Base-by-base conservation (phyloP, 305 asterid genomes). In the Rubia tinctorum region DNA sequence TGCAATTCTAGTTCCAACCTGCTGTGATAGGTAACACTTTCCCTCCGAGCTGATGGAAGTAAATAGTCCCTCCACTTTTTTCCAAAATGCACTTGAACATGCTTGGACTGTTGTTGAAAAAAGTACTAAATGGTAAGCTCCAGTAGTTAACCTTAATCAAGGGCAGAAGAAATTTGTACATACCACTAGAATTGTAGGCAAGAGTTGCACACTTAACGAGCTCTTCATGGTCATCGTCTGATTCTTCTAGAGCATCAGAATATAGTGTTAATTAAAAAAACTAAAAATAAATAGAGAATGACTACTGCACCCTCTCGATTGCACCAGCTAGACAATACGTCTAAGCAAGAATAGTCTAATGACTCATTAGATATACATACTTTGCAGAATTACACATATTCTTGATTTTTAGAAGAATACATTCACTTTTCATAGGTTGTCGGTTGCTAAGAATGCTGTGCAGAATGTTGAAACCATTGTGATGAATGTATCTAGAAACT, bases 191-290 rank as follows among this genome's bases (percentile, higher is more conserved):
- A 75, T 76, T 88, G 82, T 83, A 84, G 72, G 97, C 93, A 74
- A 79, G 81, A 68, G 83, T 91, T 63, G 98, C 98, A 71, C 96
- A 95, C 64, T 85, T 74, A 75, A 84, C 53, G 79, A 92, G 91
- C 82, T 95, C 99, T 69, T 95, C 99, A 11, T 85, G 93, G 68
- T 91, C 98, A 69, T 94, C 99, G 53, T 92, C 98, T 60, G 91
- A 86, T 81, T 95, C 97, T 82, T 97, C 99, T 95, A 86, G 77
- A 78, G 78, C 74, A 53, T 18, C 75, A 76, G 15, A 74, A 72
- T 49, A 49, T 34, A 55, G 76, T 60, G 23, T 53, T 55, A 53
- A 68, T 42, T 14, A 70, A 49, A 56, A 51, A 63, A 22, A 66
- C 34, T 40, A 77, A 25, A 51, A 42, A 55, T 47, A 56, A 8